A percentile compares a stretch with the other conserved stretches of the same genome.
phyloP scores from a whole-genome alignment of 1,284 basidiomycete species.

The Rhodotorula glutinis region DNA sequence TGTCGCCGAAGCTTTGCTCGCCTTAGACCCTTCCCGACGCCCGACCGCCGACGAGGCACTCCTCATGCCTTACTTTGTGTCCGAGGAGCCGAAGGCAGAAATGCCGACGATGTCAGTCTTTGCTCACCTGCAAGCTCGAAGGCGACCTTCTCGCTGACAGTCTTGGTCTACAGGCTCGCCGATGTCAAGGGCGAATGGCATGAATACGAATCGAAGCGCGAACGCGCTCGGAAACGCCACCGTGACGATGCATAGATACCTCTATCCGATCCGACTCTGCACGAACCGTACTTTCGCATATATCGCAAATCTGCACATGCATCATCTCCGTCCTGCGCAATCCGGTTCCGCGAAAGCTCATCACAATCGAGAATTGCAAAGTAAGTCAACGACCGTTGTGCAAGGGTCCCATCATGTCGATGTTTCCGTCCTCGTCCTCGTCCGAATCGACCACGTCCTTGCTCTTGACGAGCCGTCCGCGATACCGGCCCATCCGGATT shows the following conservation, averaged over 20 bases:
- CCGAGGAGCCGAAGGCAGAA: conserved; percentile 69
- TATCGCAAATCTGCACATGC: no score
- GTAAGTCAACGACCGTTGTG: no score
- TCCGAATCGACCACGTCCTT: background rate
- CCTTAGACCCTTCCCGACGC: conserved; percentile 78
- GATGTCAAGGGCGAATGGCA: conserved; percentile 91
- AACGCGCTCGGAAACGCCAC: conserved; percentile 46
- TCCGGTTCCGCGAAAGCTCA: no score
- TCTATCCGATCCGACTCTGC: no score
- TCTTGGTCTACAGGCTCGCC: conserved; percentile 56
- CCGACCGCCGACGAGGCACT: conserved; percentile 77
- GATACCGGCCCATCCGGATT: no score
- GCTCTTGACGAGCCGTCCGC: background rate
- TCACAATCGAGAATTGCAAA: no score
- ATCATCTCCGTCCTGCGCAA: no score
- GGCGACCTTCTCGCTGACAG: conserved; percentile 33
- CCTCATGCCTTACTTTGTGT: conserved; percentile 72
- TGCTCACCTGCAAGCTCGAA: background rate
- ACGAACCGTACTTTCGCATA: no score
- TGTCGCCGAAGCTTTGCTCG: conserved; percentile 73
- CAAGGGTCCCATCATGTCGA: background rate
- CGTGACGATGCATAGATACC: background rate
- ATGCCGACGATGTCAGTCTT: conserved; percentile 72
- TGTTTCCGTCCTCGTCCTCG: background rate
- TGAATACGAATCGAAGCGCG: conserved; percentile 82